Evolutionary conservation across 2,329 filamentous ascomycete species (phyloP).

Genomic region (Aspergillus eucalypticola): DNA sequence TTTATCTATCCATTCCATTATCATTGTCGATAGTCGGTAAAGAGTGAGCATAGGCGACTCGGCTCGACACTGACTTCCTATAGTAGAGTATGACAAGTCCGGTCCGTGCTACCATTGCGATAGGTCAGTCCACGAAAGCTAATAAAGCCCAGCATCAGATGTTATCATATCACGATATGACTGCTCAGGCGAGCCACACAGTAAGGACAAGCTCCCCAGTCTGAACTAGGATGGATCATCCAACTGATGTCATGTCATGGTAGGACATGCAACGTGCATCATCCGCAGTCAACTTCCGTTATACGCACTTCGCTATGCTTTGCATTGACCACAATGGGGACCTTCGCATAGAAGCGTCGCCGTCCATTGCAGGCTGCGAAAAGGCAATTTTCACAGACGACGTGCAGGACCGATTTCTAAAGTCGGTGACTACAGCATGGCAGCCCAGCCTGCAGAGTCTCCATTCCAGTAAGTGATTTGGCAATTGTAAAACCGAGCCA

Average conservation of each 20-base stretch:
- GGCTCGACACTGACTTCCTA: constrained; percentile 1
- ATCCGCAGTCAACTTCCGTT: constrained; percentile 26
- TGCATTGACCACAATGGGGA: constrained; percentile 39
- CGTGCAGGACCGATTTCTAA: constrained; percentile 37
- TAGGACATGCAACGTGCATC: constrained; percentile 24
- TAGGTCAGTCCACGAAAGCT: constrained; percentile 15
- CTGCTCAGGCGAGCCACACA: constrained; percentile 22
- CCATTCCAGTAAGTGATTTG: constrained; percentile 26
- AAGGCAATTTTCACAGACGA: constrained; percentile 39
- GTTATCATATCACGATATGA: constrained; percentile 23
- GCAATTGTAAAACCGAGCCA: background rate
- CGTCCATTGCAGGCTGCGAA: constrained; percentile 35
- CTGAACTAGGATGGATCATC: constrained; percentile 5
- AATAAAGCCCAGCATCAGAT: constrained; percentile 20
- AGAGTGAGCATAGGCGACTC: background rate
- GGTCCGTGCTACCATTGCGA: constrained; percentile 17
- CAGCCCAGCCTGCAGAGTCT: constrained; percentile 24
- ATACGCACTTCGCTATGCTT: constrained; percentile 40
- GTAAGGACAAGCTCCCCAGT: constrained; percentile 15
- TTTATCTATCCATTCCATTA: background rate
- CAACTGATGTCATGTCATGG: constrained; percentile 12
- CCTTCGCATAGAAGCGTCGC: constrained; percentile 33
- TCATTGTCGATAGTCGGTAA: background rate
- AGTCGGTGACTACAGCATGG: constrained; percentile 25
- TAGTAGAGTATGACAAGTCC: constrained; percentile 18